Evolutionary conservation across 257 asterid genomes (phyloP), one percentile per base, ranked within the genome.

Genomic region (Solanum gandarillasii): DNA sequence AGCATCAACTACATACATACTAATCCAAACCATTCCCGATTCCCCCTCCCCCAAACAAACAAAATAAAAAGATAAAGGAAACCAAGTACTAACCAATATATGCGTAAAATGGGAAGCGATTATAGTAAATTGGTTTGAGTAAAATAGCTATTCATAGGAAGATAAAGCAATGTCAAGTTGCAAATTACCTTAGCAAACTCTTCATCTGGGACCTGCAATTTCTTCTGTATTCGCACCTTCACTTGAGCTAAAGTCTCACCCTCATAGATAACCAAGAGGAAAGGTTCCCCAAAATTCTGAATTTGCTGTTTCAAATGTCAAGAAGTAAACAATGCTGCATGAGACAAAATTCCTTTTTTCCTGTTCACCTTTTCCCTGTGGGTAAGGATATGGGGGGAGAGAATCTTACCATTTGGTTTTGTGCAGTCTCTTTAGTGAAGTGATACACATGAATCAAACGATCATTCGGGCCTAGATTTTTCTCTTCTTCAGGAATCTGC

Each of bases 361-460:
- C 9, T 4, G 39, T 20, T 73, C 81, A 38, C 81, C 48, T 73
- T 73, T 35, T 73, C 82, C 48, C 82, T 35, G 52, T 36, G 29
- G 23, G 18, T 35, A 12, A 12, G 11, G 7, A 71, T 34, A 12
- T 11, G 65, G 55, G 84, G 6, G 76, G 85, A 60, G 31, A 71
- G 87, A 76, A 81, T 84, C 83, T 81, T 88, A 91, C 96, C 93
- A 89, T 89, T 88, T 93, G 95, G 88, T 93, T 93, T 90, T 93
- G 95, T 78, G 90, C 87, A 79, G 89, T 92, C 88, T 91, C 96
- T 60, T 89, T 88, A 89, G 82, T 88, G 87, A 91, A 91, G 88
- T 93, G 96, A 90, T 93, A 92, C 35, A 93, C 93, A 90, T 91
- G 96, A 92, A 92, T 91, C 93, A 93, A 88, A 89, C 90, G 91